Base-by-base conservation (phyloP, 2,329 filamentous ascomycete genomes). In the Trichoderma arundinaceum region DNA sequence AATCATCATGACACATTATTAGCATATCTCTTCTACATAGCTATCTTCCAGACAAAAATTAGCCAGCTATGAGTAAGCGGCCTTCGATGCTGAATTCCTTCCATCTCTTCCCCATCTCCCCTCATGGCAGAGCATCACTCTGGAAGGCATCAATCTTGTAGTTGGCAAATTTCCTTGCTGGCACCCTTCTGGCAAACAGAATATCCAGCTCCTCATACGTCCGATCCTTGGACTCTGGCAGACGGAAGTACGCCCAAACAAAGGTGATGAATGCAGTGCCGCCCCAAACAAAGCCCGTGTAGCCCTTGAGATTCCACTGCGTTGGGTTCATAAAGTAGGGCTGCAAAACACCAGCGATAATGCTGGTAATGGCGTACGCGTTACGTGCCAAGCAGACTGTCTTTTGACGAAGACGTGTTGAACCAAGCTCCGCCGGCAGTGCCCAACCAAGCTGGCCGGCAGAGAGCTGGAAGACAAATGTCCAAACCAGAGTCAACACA, bases 181-280 rank as follows among this genome's bases (percentile, higher is more conserved):
- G 54, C 7, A 78, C 70, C 10, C 65, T 64, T 51, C 71, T 66
- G 62, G 76, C 74, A 60, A 77, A 77, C 7, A 77, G 70, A 61
- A 74, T 38, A 54, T 78, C 75, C 53, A 77, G 64, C 69, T 82
- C 79, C 2, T 79, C 80, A 67, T 81, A 82, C 0, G 79, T 80
- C 7, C 80, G 74, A 9, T 78, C 83, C 65, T 82, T 83, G 0
- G 85, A 84, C 70, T 88, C 86, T 4, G 84, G 84, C 3, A 86
- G 74, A 60, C 81, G 81, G 70, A 77, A 77, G 68, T 77, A 84
- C 0, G 83, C 81, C 79, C 85, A 88, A 1, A 80, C 67, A 1
- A 81, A 74, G 17, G 81, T 83, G 1, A 81, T 22, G 3, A 85
- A 73, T 69, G 83, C 83, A 17, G 81, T 79, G 0, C 79, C 80